Evolutionary conservation across 164 flowering plant genomes (phyloP).

Genomic region (Stephania yunnanensis): DNA sequence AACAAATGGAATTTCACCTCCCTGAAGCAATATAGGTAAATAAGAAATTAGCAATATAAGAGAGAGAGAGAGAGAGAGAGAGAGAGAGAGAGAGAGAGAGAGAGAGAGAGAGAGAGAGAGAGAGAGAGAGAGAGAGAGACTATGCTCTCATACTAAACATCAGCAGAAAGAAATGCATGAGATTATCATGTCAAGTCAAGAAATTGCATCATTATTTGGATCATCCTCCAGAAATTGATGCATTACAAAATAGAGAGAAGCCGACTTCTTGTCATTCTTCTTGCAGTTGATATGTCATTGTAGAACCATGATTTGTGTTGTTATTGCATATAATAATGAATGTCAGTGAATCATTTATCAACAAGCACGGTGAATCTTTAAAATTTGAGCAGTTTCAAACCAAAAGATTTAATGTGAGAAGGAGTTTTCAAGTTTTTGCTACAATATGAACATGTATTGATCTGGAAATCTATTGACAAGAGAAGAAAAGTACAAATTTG

Average conservation of each 20-base stretch:
- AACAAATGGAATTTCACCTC: conserved; percentile 1
- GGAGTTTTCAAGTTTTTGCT: too few species aligned
- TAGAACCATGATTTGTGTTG: not conserved
- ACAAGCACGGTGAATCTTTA: not conserved
- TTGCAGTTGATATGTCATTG: not conserved
- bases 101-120: too few species aligned
- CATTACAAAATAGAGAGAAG: not conserved
- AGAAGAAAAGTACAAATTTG: not conserved
- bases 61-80: too few species aligned
- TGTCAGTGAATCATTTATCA: not conserved
- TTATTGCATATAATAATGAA: not conserved
- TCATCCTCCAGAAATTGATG: not conserved
- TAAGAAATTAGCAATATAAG: not conserved
- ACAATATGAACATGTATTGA: too few species aligned
- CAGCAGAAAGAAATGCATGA: not conserved
- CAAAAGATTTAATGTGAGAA: too few species aligned
- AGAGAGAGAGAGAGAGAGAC: too few species aligned
- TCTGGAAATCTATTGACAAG: not conserved
- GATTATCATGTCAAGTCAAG: not conserved
- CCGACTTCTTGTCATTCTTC: not conserved
- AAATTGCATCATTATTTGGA: not conserved
- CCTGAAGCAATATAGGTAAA: not conserved
- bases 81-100: too few species aligned
- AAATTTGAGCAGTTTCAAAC: not conserved
- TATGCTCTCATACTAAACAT: not conserved